Evolutionary conservation across 768 basidiomycete species (phyloP).

Genomic region (Collybia nuda): DNA sequence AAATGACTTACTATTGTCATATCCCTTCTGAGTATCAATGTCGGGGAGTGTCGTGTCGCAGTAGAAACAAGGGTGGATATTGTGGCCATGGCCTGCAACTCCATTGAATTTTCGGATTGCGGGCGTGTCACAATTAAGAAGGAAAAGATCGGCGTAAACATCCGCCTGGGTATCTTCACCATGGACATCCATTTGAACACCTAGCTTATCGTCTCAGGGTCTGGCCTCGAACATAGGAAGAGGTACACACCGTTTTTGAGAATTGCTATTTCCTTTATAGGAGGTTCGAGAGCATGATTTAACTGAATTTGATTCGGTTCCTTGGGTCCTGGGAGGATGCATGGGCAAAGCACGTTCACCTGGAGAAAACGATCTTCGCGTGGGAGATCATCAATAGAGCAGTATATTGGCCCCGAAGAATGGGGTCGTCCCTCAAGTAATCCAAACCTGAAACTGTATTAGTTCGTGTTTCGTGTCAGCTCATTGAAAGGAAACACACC

Average conservation of each 20-base stretch:
- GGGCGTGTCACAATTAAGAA: conserved; percentile 19
- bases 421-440: no score
- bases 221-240: no score
- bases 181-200: conserved; percentile 20
- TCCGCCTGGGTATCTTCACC: conserved; percentile 5
- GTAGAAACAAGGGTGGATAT: conserved; percentile 19
- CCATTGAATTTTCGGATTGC: conserved; percentile 19
- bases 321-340: conserved; percentile 19
- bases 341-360: no score
- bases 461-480: no score
- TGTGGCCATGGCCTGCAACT: conserved; percentile 16
- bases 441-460: no score
- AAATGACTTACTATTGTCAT: not conserved
- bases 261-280: conserved; percentile 9
- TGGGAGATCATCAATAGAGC: no score
- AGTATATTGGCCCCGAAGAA: no score
- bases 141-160: conserved; percentile 17
- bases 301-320: conserved; percentile 20
- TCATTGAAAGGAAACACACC: no score
- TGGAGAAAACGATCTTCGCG: no score
- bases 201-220: conserved; percentile 13
- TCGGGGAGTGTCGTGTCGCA: conserved; percentile 15
- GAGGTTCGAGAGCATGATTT: conserved; percentile 18
- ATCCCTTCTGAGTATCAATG: conserved; percentile 14
- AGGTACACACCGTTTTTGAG: conserved; percentile 20